phyloP scores from a whole-genome alignment of 306 rosid species.

The Castanea crenata region DNA sequence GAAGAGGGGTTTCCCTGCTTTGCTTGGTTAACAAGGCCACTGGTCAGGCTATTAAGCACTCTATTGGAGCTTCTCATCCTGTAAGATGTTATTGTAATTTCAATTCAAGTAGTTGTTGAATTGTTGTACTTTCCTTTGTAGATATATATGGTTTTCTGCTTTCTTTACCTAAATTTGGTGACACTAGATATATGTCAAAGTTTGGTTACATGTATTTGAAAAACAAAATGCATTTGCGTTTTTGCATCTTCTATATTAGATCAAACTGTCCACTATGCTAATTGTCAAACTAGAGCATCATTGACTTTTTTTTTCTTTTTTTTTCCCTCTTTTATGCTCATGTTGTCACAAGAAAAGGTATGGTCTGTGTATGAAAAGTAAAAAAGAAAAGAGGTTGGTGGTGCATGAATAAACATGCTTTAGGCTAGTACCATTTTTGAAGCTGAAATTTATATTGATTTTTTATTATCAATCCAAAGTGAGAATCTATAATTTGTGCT shows the following conservation, averaged over 20 bases:
- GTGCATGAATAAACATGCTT: not conserved
- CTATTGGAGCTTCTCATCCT: constrained; percentile 63
- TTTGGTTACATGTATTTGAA: not conserved
- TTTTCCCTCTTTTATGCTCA: too few species aligned
- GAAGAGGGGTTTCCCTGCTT: constrained; percentile 70
- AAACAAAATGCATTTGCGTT: not conserved
- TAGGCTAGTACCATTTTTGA: not conserved
- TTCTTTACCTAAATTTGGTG: not conserved
- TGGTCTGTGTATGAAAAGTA: not conserved
- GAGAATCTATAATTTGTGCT: not conserved
- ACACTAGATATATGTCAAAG: not conserved
- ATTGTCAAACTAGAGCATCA: not conserved
- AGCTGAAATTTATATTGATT: not conserved
- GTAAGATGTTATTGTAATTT: constrained; percentile 32
- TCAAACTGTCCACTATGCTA: not conserved
- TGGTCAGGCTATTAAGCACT: constrained; percentile 78
- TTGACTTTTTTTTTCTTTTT: not conserved
- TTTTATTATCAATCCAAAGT: not conserved
- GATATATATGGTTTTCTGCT: not conserved
- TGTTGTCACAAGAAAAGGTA: too few species aligned
- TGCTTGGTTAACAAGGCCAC: constrained; percentile 76
- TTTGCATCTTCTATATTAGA: not conserved
- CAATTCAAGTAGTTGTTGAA: not conserved
- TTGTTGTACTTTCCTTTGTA: not conserved
- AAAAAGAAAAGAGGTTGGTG: not conserved